Conservation (phyloP, 176 grass and related monocot species). For the Tillandsia leiboldiana region DNA sequence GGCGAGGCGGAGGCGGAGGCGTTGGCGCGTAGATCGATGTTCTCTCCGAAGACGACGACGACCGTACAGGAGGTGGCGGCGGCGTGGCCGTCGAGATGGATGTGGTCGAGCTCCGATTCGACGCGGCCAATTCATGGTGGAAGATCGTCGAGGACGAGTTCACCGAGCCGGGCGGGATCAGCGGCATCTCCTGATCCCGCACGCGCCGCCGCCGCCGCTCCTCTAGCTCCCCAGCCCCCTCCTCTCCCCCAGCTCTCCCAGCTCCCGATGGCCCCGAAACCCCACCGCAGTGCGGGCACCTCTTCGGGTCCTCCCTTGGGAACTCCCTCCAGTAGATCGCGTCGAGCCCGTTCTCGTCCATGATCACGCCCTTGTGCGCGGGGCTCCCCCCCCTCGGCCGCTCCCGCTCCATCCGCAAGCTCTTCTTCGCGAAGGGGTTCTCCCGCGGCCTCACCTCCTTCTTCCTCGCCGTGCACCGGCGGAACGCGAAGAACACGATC, state of each 20-base stretch:
- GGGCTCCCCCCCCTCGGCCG: neutral
- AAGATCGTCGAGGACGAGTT: neutral
- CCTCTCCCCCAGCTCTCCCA: neutral
- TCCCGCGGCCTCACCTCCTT: constrained; percentile 20
- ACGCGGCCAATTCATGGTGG: no score
- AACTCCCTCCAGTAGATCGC: constrained; percentile 85
- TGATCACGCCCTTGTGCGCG: constrained; percentile 19
- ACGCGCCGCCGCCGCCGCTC: no score
- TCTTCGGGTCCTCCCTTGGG: constrained; percentile 33
- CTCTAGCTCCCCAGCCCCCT: neutral
- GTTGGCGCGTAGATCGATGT: neutral
- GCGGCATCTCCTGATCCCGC: no score
- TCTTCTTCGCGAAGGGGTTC: constrained; percentile 15
- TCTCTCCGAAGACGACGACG: neutral
- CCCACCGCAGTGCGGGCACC: constrained; percentile 9
- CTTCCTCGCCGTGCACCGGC: constrained; percentile 26
- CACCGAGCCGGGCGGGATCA: neutral
- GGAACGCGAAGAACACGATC: constrained; percentile 59
- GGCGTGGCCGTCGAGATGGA: neutral
- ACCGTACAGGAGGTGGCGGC: neutral
- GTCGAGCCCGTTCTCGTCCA: constrained; percentile 87
- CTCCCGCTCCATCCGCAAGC: neutral
- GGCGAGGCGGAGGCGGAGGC: constrained; percentile 12
- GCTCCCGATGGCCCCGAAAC: constrained; percentile 3
- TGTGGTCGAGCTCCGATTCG: neutral